Conservation (phyloP, 2,329 filamentous ascomycete species). For the Cladosporium sp. region DNA sequence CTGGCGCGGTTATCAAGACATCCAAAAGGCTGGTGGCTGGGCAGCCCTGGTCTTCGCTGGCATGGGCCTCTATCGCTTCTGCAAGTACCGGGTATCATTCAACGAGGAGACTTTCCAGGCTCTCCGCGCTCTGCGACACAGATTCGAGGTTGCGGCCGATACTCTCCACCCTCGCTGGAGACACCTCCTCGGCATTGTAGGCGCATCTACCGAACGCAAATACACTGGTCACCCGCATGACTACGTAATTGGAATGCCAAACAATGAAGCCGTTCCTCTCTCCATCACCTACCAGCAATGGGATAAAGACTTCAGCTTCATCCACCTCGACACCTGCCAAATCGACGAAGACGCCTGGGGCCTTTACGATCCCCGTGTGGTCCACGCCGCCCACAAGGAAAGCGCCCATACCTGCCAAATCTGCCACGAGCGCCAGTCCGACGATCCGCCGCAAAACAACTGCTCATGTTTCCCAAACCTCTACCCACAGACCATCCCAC, state of each 20-base stretch:
- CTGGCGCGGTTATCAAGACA: conserved; percentile 55
- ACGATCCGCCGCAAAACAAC: conserved; percentile 42
- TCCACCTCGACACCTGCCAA: conserved; percentile 45
- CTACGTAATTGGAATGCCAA: conserved; percentile 42
- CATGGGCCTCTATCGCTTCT: conserved; percentile 54
- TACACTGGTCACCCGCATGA: conserved; percentile 48
- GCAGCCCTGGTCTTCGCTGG: conserved; percentile 51
- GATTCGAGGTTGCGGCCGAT: conserved; percentile 35
- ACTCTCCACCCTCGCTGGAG: conserved; percentile 40
- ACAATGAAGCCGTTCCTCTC: conserved; percentile 40
- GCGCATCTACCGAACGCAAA: conserved; percentile 34
- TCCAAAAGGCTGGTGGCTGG: conserved; percentile 53
- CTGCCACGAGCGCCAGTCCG: conserved; percentile 46
- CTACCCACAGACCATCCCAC: conserved; percentile 41
- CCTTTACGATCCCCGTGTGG: conserved; percentile 44
- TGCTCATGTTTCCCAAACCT: conserved; percentile 51
- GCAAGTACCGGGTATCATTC: conserved; percentile 50
- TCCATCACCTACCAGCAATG: conserved; percentile 43
- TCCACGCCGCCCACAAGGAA: conserved; percentile 27
- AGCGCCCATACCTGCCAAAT: conserved; percentile 34
- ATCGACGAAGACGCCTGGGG: conserved; percentile 47
- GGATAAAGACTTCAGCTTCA: conserved; percentile 43
- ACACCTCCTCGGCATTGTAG: conserved; percentile 43
- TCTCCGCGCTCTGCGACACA: conserved; percentile 39
- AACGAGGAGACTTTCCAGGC: conserved; percentile 45